Base-by-base conservation (phyloP, 208 protist species). In the Trypanosoma cruzi region DNA sequence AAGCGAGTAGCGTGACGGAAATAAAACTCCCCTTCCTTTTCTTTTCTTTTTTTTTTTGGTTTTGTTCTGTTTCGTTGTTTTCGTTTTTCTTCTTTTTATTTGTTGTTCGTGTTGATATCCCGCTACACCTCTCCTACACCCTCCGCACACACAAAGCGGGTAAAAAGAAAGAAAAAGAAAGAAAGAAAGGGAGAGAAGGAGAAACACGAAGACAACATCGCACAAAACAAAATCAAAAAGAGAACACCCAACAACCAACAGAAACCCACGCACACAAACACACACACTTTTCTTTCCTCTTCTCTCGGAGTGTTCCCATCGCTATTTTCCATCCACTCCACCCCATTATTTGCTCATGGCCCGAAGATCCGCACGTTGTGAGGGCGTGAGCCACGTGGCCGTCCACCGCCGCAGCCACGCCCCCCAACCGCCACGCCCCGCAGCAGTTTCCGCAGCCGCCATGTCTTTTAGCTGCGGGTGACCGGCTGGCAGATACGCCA, bases 401-500 rank as follows among this genome's bases (percentile, higher is more conserved):
- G 73, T 73, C 60, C 61, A 65, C 6, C 64, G 73, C 40, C 85
- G 80, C 58, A 94, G 56, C 82, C 84, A 88, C 74, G 76, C 76
- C 24, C 60, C 71, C 85, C 85, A 90, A 7, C 29, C 44, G 68
- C 61, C 70, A 26, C 56, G 66, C 42, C 37, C 73, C 50, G 26
- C 73, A 64, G 44, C 48, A 70, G 28, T 3, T 29, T 22, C 24
- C 14, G 71, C 79, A 31, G 50, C 62, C 22, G 68, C 37, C 28
- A 4, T 10, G 0, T 59, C 60, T 24, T 26, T 29, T 28, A 79
- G 36, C 28, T 77, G 75, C 2, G 91, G 91, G 79, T 96, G 91
- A 13, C 85, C 86, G 18, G 31, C 68, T 7, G 91, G 91, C 42
- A 96, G 79, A 60, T 85, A 88, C 58, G 73, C 64, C 57, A 67